Percentiles rank a stretch among this genome's conserved stretches.
phyloP scores from a whole-genome alignment of 1,139 yeast genomes.

The Ogataea hybrid region DNA sequence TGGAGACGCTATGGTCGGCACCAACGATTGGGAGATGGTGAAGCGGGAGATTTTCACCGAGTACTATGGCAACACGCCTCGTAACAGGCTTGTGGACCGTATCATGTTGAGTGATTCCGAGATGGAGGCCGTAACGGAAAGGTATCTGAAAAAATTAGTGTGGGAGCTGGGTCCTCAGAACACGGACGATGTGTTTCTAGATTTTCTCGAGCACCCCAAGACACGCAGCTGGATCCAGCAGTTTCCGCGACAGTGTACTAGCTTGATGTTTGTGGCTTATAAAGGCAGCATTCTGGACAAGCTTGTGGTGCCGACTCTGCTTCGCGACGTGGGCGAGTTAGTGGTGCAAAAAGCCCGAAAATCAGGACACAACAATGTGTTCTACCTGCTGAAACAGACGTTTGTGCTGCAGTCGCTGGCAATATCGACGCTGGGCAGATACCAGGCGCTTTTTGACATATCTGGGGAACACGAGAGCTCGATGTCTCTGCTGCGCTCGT shows the following conservation, averaged over 20 bases:
- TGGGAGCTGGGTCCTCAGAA: slow-evolving; percentile 13
- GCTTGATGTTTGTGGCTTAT: slow-evolving; percentile 23
- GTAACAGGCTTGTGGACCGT: slow-evolving; percentile 25
- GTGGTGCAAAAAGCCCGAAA: slow-evolving; percentile 16
- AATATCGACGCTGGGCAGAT: slow-evolving; percentile 27
- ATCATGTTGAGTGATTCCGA: slow-evolving; percentile 9
- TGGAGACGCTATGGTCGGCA: slow-evolving; percentile 23
- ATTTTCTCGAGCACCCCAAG: slow-evolving; percentile 12
- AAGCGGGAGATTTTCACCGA: slow-evolving; percentile 29
- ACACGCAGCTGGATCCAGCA: slow-evolving; percentile 23
- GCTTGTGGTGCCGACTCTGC: slow-evolving; percentile 25
- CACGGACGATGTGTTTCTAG: slow-evolving; percentile 8
- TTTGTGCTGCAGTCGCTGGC: slow-evolving; percentile 28
- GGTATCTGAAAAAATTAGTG: slow-evolving; percentile 15
- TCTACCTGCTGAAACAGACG: slow-evolving; percentile 25
- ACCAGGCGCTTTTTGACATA: slow-evolving; percentile 23
- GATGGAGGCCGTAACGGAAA: slow-evolving; percentile 2
- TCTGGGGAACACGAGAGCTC: slow-evolving; percentile 28
- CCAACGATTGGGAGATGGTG: slow-evolving; percentile 20
- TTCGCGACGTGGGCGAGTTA: slow-evolving; percentile 30
- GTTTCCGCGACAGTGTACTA: slow-evolving; percentile 24
- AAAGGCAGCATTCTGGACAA: slow-evolving; percentile 28
- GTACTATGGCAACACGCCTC: slow-evolving; percentile 17
- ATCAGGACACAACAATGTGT: slow-evolving; percentile 15
- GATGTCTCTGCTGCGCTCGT: slow-evolving; percentile 21